Evolutionary conservation across 768 basidiomycete genomes (phyloP).

Genomic region (Lactarius psammicola): DNA sequence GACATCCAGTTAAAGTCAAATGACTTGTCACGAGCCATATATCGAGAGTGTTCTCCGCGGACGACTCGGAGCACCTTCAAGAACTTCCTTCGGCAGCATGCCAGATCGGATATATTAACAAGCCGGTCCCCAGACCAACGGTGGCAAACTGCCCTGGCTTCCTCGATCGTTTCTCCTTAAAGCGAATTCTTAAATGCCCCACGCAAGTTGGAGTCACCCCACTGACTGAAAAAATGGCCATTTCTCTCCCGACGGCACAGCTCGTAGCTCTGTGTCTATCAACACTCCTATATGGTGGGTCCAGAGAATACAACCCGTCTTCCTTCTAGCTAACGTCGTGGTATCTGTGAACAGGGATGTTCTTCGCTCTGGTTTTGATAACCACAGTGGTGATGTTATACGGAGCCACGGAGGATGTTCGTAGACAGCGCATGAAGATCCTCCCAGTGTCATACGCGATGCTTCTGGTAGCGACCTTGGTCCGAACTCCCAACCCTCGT

Average conservation of each 20-base stretch:
- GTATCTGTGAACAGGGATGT: background rate
- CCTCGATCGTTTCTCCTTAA: background rate
- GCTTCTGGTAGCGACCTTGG: conserved; percentile 12
- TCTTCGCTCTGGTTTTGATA: conserved; percentile 11
- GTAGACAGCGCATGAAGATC: conserved; percentile 11
- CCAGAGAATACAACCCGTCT: background rate
- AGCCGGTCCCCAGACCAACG: background rate
- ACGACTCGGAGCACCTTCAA: background rate
- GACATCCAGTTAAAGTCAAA: too few relatives aligned
- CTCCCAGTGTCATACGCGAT: conserved; percentile 8
- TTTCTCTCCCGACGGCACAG: conserved; percentile 4
- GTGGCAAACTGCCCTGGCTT: background rate
- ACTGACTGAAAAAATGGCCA: background rate
- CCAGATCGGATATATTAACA: background rate
- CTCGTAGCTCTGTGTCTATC: conserved; percentile 5
- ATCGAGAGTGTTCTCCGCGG: background rate
- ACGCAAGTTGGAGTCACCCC: background rate
- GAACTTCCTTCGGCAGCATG: background rate
- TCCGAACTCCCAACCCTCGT: background rate
- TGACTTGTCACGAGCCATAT: background rate
- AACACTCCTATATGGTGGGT: conserved; percentile 16
- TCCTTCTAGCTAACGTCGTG: background rate
- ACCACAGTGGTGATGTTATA: background rate
- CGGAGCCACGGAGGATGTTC: background rate
- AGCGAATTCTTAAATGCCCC: background rate